Evolutionary conservation across 116 monocot species (phyloP).

Genomic region (Zostera marina): DNA sequence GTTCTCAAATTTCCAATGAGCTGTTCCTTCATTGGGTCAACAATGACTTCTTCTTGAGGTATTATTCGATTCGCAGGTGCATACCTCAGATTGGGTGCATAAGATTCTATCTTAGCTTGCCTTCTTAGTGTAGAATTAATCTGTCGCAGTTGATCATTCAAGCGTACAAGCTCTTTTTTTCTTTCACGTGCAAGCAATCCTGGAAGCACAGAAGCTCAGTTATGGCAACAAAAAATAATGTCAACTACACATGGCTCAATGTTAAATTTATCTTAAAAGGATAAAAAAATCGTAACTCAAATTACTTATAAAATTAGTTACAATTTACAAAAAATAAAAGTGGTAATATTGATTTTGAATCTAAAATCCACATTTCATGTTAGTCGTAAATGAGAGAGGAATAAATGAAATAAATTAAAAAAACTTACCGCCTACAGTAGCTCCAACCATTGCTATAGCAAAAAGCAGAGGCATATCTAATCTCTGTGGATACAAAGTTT

Average conservation of each 20-base stretch:
- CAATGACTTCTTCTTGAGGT: slow-evolving; percentile 61
- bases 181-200: slow-evolving; percentile 89
- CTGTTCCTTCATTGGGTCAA: slow-evolving; percentile 80
- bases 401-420: too few species aligned
- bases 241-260: too few species aligned
- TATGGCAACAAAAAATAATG: too few species aligned
- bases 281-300: background rate
- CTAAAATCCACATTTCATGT: too few species aligned
- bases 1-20: slow-evolving; percentile 45
- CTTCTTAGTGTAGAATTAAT: slow-evolving; percentile 89
- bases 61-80: slow-evolving; percentile 53
- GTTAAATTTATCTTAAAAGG: background rate
- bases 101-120: slow-evolving; percentile 94
- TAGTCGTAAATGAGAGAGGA: too few species aligned
- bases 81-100: slow-evolving; percentile 88
- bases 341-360: too few species aligned
- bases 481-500: too few species aligned
- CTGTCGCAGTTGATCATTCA: slow-evolving; percentile 84
- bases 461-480: slow-evolving; percentile 81
- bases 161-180: slow-evolving; percentile 52
- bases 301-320: background rate
- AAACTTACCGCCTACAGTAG: slow-evolving; percentile 80
- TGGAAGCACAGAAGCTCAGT: slow-evolving; percentile 2
- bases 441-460: slow-evolving; percentile 71
- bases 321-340: too few species aligned